Evolutionary conservation across 192 early-diverging fungal genomes (phyloP), one percentile per base, ranked within the genome.

Genomic region (Backusella sp.): DNA sequence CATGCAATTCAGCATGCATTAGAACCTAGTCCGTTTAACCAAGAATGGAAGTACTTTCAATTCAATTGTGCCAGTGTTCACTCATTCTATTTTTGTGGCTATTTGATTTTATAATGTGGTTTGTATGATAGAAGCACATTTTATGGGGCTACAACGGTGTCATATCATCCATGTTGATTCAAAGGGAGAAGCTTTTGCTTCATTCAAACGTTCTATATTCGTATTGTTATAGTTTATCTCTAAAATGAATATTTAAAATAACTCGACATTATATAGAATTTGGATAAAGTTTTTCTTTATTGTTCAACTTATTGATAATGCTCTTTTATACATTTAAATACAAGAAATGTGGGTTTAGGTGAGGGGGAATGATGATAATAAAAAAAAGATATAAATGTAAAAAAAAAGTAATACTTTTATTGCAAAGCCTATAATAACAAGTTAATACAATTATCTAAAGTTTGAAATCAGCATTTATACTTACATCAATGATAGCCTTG

Each of bases 401-500:
- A 62, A 62, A 26, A 62, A 62, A 28, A 26, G 12, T 4, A 62
- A 28, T 62, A 62, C 28, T 26, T 39, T 59, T 62, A 62, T 62
- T 62, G 23, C 26, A 62, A 62, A 62, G 56, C 56, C 56, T 62
- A 62, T 14, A 62, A 62, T 21, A 62, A 9, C 21, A 62, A 15
- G 11, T 28, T 23, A 59, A 12, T 12, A 28, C 3, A 62, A 28
- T 28, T 0, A 2, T 28, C 21, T 12, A 62, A 62, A 28, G 7
- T 23, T 12, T 12, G 23, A 59, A 59, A 0, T 19, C 2, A 59
- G 23, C 11, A 11, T 12, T 28, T 28, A 26, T 26, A 62, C 56
- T 62, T 62, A 62, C 56, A 26, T 62, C 56, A 26, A 99, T 97
- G 70, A 99, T 92, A n/a, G 87, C 94, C 23, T 95, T 84, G 14